Conservation (phyloP, 148 eudicot species). For the Chenopodium album region DNA sequence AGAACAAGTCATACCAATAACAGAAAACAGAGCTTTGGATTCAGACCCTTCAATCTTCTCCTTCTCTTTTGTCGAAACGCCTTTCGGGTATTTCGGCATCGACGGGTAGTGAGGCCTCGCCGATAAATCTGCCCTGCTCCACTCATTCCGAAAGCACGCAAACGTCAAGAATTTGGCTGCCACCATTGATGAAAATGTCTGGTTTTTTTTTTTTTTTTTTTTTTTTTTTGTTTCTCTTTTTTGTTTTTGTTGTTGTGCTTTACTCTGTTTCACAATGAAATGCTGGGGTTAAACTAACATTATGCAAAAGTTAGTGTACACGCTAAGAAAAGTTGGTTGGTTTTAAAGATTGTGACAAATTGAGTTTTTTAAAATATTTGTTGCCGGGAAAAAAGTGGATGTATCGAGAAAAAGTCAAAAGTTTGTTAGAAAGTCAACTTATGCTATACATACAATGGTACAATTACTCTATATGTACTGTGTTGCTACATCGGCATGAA, state of each 20-base stretch:
- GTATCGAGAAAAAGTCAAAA: neutral
- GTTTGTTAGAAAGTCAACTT: no score
- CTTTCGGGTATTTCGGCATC: conserved; percentile 76
- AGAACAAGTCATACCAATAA: conserved; percentile 79
- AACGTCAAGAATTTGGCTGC: conserved; percentile 46
- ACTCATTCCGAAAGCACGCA: conserved; percentile 41
- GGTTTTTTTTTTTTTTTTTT: no score
- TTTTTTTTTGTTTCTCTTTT: no score
- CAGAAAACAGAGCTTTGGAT: conserved; percentile 54
- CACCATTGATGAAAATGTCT: conserved; percentile 16
- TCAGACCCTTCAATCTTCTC: conserved; percentile 35
- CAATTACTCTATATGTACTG: no score
- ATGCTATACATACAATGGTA: no score
- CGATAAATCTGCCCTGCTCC: conserved; percentile 32
- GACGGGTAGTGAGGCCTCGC: conserved; percentile 74
- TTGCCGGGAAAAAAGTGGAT: neutral
- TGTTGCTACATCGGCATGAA: no score
- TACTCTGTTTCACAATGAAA: neutral
- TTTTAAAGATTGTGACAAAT: no score
- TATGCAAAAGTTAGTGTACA: neutral
- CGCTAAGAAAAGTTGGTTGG: neutral
- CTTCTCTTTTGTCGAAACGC: conserved; percentile 28
- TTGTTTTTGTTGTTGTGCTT: neutral
- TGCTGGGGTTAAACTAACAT: no score
- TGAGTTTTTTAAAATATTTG: no score